Percentiles rank a stretch among this genome's conserved stretches.
phyloP scores from a whole-genome alignment of 257 asterid species.

The Petrea volubilis region DNA sequence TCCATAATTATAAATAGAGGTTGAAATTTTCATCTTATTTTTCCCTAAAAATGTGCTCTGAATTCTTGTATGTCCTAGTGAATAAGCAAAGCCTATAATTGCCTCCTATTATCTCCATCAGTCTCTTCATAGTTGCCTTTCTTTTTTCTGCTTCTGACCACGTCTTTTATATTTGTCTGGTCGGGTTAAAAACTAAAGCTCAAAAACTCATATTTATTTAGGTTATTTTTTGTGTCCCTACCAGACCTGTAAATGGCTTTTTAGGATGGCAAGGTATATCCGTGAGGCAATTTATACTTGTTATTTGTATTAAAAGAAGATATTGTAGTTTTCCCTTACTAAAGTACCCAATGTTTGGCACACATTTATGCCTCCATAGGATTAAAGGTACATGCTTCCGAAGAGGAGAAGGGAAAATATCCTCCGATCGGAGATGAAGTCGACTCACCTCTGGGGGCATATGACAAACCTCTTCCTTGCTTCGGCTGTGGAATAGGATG shows the following conservation, averaged over 20 bases:
- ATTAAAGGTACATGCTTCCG: conserved; percentile 31
- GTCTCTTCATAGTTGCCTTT: neutral
- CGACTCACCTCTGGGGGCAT: conserved; percentile 48
- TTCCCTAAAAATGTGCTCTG: neutral
- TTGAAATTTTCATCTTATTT: neutral
- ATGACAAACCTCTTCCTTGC: conserved; percentile 73
- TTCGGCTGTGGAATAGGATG: conserved; percentile 77
- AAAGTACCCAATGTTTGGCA: neutral
- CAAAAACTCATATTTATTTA: too few relatives aligned
- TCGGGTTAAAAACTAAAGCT: neutral
- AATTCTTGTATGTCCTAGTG: neutral
- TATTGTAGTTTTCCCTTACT: neutral
- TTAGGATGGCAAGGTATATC: neutral
- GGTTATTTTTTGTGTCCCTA: neutral
- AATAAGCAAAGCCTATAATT: neutral
- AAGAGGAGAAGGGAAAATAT: conserved; percentile 56
- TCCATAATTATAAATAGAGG: neutral
- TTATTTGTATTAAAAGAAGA: neutral
- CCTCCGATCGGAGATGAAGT: conserved; percentile 47
- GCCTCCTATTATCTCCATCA: too few relatives aligned
- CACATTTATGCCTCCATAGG: conserved; percentile 19
- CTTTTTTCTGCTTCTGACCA: neutral
- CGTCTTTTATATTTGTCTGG: neutral
- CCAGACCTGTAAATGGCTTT: neutral
- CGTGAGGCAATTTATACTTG: neutral